Evolutionary conservation across 768 basidiomycete species (phyloP), one percentile per base, ranked within the genome.

Genomic region (Polyporus arcularius): DNA sequence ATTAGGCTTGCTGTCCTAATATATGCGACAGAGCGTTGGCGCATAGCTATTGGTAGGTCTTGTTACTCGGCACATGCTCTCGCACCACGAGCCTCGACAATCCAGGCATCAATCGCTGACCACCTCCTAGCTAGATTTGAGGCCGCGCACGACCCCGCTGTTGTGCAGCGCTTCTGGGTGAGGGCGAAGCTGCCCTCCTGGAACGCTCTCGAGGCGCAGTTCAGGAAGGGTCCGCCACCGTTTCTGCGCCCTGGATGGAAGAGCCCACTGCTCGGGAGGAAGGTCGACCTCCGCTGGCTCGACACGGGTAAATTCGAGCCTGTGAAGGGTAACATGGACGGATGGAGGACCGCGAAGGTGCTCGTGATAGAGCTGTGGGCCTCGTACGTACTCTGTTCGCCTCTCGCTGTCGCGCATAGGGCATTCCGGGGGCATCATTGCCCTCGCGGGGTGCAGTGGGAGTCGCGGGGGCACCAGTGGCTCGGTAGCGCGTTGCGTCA

Each of bases 331-430:
- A 62, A 53, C 55, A 67, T 65, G 49, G 69, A 70, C 56, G 69
- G 66, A 46, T 73, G 71, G 71, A 49, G 65, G 26, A 60, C 63
- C 40, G 67, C 67, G 43, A 69, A 59, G 55, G 28, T 73, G 16
- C 61, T 71, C 50, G 48, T 73, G n/a, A 64, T 73, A 46, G 71
- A 73, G 53, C 68, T 70, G 40, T 73, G 71, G 71, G 70, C 71
- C 55, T 67, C 71, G 71, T 73, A 57, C 55, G 71, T 71, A 7
- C 18, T 57, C 12, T 2, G 4, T 21, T 52, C 8, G 6, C n/a
- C 46, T 21, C 46, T 47, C 46, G 21, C 15, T 43, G 18, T 43
- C 42, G 42, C 42, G 42, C 42, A 18, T 43, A 4, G 42, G 42
- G 42, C 35, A 35, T 11, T 7, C 42, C 5, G 8, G 42, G 42